Evolutionary conservation across 2,329 filamentous ascomycete species (phyloP).

Genomic region (Xenosphaeropsis pyriputrescens): DNA sequence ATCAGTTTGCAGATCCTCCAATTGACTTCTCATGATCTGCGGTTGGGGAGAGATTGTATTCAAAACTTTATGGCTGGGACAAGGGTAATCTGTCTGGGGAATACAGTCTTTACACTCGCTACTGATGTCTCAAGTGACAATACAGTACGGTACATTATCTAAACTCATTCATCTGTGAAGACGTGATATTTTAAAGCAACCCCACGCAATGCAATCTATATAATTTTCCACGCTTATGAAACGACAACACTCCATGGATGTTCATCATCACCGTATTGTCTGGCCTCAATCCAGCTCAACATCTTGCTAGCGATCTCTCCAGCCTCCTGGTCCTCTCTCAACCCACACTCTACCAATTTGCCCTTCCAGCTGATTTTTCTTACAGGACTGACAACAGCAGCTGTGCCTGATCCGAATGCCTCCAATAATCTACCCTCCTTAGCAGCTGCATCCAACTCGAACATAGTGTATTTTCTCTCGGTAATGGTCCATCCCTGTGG

Average conservation of each 20-base stretch:
- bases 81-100: too few species aligned
- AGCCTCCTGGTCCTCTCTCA: conserved; percentile 70
- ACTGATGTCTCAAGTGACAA: too few species aligned
- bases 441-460: conserved; percentile 66
- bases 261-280: conserved; percentile 88
- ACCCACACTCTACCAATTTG: conserved; percentile 65
- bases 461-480: conserved; percentile 89
- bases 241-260: conserved; percentile 71
- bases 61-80: too few species aligned
- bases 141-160: too few species aligned
- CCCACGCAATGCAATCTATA: too few species aligned
- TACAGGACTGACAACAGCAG: conserved; percentile 85
- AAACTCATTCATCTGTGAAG: too few species aligned
- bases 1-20: too few species aligned
- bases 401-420: conserved; percentile 87
- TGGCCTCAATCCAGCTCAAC: conserved; percentile 93
- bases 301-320: conserved; percentile 74
- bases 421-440: conserved; percentile 78
- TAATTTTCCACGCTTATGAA: conserved; percentile 3
- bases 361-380: conserved; percentile 83
- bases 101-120: too few species aligned
- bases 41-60: too few species aligned
- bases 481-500: conserved; percentile 79
- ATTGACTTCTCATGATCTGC: too few species aligned
- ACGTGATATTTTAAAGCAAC: too few species aligned